Evolutionary conservation across 305 asterid genomes (phyloP), one percentile per base, ranked within the genome.

Genomic region (Euphrasia arctica): DNA sequence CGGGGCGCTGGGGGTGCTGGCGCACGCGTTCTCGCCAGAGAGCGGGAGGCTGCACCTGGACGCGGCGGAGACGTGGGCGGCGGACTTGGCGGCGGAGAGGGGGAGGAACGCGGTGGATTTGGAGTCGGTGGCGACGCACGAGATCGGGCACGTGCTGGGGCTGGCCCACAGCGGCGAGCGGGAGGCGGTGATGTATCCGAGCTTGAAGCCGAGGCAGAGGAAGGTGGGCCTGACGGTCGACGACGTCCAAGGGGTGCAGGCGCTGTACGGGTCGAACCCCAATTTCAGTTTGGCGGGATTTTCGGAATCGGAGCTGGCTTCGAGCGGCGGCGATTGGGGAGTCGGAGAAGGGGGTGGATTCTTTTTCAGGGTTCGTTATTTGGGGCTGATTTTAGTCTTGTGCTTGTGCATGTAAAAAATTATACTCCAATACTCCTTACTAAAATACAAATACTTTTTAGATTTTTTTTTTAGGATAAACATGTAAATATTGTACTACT

Each of bases 1-100:
- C 63, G 95, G 98, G 1, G 85, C 82, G 27, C 77, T 91, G 0
- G 98, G 98, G 3, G 79, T 91, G 5, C 70, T 89, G 41, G 98
- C 90, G 3, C 98, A 91, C 54, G 89, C 98, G 11, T 91, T 86
- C 95, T 45, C 50, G 14, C 98, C 98, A 3, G 92, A 86, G 72
- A 89, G 79, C 14, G 98, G 96, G 68, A 65, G 77, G 69, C 74
- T 91, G 77, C 98, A 91, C 74, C 92, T 91, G 2, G 98, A 91
- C 68, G 86, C 54, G 54, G 54, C 54, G 54, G 54, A 49, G 54
- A 49, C 27, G 27, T 49, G 54, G 54, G 54, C 54, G 54, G 54
- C 14, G 54, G 54, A 49, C 27, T 49, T 49, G 1, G 27, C 8
- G 10, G 54, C 27, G 54, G 54, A 49, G 54, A 49, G 9, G 54